Evolutionary conservation across 2,329 filamentous ascomycete genomes (phyloP).

Genomic region (Dactylonectria macrodidyma): DNA sequence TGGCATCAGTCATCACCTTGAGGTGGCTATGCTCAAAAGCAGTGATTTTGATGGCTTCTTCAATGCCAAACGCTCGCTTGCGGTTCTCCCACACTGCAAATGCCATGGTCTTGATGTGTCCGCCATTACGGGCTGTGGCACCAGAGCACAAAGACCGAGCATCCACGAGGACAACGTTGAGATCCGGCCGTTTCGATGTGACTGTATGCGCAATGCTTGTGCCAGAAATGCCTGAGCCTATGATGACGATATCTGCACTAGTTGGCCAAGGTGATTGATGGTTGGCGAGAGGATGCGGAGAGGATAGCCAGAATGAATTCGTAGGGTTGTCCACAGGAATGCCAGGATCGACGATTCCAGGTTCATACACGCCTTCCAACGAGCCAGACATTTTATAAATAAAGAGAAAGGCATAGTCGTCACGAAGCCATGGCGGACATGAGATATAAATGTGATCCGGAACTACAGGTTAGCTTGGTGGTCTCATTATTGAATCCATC

Average conservation of each 20-base stretch:
- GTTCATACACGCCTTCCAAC: conserved; percentile 31
- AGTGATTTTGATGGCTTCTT: conserved; percentile 44
- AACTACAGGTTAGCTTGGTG: not conserved
- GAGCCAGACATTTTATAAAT: conserved; percentile 23
- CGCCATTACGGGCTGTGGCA: conserved; percentile 56
- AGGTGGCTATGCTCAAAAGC: conserved; percentile 44
- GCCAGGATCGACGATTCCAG: conserved; percentile 31
- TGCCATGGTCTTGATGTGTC: conserved; percentile 42
- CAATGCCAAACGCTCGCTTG: conserved; percentile 38
- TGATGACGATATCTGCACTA: conserved; percentile 40
- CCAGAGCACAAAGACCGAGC: conserved; percentile 53
- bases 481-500: not conserved
- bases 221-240: conserved; percentile 41
- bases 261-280: conserved; percentile 41
- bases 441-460: too few relatives aligned
- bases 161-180: conserved; percentile 52
- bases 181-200: conserved; percentile 40
- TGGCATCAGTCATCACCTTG: conserved; percentile 37
- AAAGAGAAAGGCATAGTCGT: not conserved
- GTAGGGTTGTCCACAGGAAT: conserved; percentile 50
- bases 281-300: conserved; percentile 49
- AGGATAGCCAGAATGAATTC: conserved; percentile 53
- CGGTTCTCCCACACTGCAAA: conserved; percentile 37
- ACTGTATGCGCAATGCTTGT: conserved; percentile 34
- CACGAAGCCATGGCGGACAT: not conserved